Evolutionary conservation across 208 protist species (phyloP), one percentile per base, ranked within the genome.

Genomic region (Leishmania turanica): DNA sequence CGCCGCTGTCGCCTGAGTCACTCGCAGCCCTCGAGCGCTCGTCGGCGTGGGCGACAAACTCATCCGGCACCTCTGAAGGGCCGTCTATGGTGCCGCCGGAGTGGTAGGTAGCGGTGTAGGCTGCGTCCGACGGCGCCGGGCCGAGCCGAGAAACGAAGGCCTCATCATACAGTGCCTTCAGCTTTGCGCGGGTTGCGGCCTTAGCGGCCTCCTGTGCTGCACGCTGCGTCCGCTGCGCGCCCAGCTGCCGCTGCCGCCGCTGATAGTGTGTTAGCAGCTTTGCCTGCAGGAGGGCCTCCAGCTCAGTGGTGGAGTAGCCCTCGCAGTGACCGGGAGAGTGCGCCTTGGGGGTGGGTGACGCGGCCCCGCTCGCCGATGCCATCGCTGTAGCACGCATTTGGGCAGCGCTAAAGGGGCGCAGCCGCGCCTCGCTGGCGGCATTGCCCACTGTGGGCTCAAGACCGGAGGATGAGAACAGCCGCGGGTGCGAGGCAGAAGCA

Each of bases 191-290:
- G 40, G 87, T 62, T 34, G 64, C 40, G 13, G 17, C 65, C 0
- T 83, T 83, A 15, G 81, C 82, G 3, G 82, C 85, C 70, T 91
- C 90, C 53, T 81, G 82, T 8, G 69, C 79, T 11, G 79, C 83
- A 17, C 81, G 58, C 42, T 83, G 84, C 70, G 87, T 82, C 3
- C 86, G 88, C 73, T 82, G 73, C 0, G 70, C 83, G 6, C 87
- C 87, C n/a, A 91, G 66, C 68, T 69, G 56, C 74, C 81, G 70
- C 42, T 92, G 91, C 17, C 91, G 85, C 31, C 66, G 74, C 40
- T 78, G 58, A 82, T 92, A 83, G 82, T 90, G 90, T 0, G 86
- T 80, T 42, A 90, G 62, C 34, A 96, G 80, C 75, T 92, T 93
- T 7, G 74, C 83, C 19, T 91, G 86, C 37, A 96, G 77, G 8